These are phyloP conservation scores for Pestalotiopsis sp. DNA, from an alignment of 2,329 filamentous ascomycete species.

Conservation along the genomic window DNA sequence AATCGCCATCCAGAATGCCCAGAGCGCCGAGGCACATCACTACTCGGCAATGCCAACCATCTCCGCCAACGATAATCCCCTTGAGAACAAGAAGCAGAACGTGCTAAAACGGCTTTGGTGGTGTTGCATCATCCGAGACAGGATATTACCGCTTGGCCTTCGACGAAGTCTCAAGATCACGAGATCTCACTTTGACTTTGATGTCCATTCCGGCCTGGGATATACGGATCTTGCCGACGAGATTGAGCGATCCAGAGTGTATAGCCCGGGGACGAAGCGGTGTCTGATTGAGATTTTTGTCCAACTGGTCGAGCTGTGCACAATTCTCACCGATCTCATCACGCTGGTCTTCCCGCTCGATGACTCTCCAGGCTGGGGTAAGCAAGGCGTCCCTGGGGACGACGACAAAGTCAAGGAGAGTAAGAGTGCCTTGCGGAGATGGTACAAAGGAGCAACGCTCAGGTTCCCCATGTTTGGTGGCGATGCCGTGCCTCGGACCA, in stretches of 20 bases:
- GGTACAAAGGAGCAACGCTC: slow-evolving; percentile 41
- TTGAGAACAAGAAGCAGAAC: slow-evolving; percentile 39
- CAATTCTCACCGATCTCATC: slow-evolving; percentile 49
- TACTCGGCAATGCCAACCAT: slow-evolving; percentile 38
- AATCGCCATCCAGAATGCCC: slow-evolving; percentile 52
- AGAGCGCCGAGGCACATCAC: slow-evolving; percentile 45
- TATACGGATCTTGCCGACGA: slow-evolving; percentile 49
- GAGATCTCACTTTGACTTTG: slow-evolving; percentile 47
- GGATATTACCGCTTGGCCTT: slow-evolving; percentile 50
- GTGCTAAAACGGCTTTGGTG: slow-evolving; percentile 56
- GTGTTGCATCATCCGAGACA: slow-evolving; percentile 56
- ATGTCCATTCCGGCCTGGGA: slow-evolving; percentile 36
- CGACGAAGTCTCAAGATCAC: slow-evolving; percentile 54
- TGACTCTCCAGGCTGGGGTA: slow-evolving; percentile 42
- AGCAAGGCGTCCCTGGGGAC: slow-evolving; percentile 34
- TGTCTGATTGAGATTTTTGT: slow-evolving; percentile 47
- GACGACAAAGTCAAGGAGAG: slow-evolving; percentile 35
- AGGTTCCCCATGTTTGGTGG: slow-evolving; percentile 42
- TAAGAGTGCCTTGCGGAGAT: slow-evolving; percentile 38
- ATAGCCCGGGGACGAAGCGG: slow-evolving; percentile 46
- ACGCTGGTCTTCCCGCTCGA: slow-evolving; percentile 47
- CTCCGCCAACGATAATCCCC: slow-evolving; percentile 29
- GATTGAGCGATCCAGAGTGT: slow-evolving; percentile 46
- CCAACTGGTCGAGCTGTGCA: slow-evolving; percentile 47
- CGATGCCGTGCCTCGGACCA: slow-evolving; percentile 28